Evolutionary conservation across 192 early-diverging fungal species (phyloP).

Genomic region (Linnemannia elongata): DNA sequence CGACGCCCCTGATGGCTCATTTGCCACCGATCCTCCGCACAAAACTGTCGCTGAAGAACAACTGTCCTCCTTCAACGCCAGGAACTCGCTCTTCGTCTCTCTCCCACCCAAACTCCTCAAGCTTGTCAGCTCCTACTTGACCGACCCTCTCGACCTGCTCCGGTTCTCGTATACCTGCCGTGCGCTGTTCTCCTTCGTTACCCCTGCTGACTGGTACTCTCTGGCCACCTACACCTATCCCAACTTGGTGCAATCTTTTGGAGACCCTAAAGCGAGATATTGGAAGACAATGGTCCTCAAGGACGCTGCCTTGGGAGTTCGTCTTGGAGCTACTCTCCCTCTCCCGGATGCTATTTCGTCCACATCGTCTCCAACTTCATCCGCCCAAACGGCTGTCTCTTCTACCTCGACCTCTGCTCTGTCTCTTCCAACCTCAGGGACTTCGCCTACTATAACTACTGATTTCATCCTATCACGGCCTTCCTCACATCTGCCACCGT

Average conservation of each 20-base stretch:
- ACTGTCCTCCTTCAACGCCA: background rate
- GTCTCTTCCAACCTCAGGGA: too few species aligned
- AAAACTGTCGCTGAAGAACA: background rate
- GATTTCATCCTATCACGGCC: background rate
- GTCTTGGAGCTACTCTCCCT: background rate
- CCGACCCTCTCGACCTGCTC: background rate
- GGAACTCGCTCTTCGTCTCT: background rate
- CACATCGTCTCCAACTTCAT: too few species aligned
- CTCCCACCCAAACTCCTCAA: conserved; percentile 9
- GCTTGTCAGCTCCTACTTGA: background rate
- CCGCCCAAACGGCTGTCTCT: too few species aligned
- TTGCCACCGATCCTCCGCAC: background rate
- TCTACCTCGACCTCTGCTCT: background rate
- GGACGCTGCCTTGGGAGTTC: background rate
- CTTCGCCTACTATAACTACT: background rate
- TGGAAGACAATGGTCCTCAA: conserved; percentile 14
- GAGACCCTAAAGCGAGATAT: background rate
- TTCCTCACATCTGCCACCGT: background rate
- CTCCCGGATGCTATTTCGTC: too few species aligned
- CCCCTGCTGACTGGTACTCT: conserved; percentile 3
- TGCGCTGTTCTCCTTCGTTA: background rate
- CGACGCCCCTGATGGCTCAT: background rate
- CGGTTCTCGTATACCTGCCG: background rate
- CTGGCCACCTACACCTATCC: background rate
- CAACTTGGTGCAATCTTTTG: background rate